Conservation (phyloP, 2,329 filamentous ascomycete species). For the Drechslerella dactyloides region DNA sequence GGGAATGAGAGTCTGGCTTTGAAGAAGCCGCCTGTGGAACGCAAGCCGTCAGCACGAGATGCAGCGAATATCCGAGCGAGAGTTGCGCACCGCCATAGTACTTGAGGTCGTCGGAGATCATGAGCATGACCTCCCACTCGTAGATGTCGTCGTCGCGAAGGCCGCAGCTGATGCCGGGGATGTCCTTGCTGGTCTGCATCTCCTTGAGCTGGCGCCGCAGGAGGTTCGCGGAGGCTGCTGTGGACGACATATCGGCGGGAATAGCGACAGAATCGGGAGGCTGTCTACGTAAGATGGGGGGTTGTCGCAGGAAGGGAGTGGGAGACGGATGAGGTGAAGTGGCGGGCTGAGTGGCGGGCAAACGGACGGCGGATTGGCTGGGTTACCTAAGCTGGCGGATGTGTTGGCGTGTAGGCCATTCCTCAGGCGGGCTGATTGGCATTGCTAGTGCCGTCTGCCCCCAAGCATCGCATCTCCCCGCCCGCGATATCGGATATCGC, state of each 20-base stretch:
- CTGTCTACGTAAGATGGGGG: too few species aligned
- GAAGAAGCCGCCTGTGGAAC: constrained; percentile 80
- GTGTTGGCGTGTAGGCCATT: too few species aligned
- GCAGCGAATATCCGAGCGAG: background rate
- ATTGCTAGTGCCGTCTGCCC: too few species aligned
- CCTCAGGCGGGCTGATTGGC: too few species aligned
- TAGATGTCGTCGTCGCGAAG: constrained; percentile 86
- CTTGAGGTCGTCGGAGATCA: constrained; percentile 94
- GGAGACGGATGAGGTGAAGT: background rate
- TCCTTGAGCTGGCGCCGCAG: constrained; percentile 87
- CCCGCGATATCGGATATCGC: too few species aligned
- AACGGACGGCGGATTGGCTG: background rate
- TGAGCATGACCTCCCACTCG: constrained; percentile 98
- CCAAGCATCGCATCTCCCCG: too few species aligned
- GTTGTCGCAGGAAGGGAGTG: too few species aligned
- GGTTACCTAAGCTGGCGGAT: background rate
- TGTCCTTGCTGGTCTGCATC: constrained; percentile 88
- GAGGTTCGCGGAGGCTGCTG: constrained; percentile 70
- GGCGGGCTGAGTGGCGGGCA: background rate
- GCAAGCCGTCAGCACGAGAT: background rate
- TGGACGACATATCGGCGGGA: constrained; percentile 27
- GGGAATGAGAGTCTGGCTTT: constrained; percentile 84
- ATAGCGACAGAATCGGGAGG: too few species aligned
- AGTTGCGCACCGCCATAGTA: constrained; percentile 79
- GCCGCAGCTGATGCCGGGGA: constrained; percentile 92